Conservation (phyloP, 495 filamentous ascomycete genomes). For the Aspergillus conjunctus region DNA sequence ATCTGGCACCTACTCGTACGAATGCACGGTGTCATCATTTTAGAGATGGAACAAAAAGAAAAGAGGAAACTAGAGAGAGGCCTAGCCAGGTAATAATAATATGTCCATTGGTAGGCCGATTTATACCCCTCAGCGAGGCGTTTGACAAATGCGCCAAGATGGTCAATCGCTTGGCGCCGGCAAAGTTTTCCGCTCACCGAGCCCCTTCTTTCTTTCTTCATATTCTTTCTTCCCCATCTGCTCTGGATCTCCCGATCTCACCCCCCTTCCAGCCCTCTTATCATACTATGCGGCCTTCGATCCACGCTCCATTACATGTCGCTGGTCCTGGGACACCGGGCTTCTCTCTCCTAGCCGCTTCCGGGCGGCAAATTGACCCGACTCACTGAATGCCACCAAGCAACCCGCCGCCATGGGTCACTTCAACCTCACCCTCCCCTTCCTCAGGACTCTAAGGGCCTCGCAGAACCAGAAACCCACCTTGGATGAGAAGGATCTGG, state of each 20-base stretch:
- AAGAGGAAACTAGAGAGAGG: no score
- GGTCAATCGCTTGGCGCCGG: neutral
- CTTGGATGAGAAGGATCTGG: slow-evolving; percentile 8
- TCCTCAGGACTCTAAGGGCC: neutral
- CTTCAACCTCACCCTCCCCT: slow-evolving; percentile 8
- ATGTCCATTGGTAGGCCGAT: no score
- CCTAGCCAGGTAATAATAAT: no score
- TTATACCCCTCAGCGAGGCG: no score
- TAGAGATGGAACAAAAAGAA: no score
- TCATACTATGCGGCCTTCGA: slow-evolving; percentile 18
- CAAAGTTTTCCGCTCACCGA: neutral
- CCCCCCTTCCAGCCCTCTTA: neutral
- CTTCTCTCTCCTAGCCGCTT: slow-evolving; percentile 17
- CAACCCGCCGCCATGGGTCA: slow-evolving; percentile 14
- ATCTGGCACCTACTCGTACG: no score
- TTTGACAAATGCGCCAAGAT: no score
- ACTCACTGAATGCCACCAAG: neutral
- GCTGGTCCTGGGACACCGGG: slow-evolving; percentile 11
- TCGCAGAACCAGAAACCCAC: neutral
- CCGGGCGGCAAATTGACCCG: slow-evolving; percentile 2
- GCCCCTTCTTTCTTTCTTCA: no score
- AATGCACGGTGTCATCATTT: no score
- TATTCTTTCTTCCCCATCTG: neutral
- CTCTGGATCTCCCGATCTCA: neutral
- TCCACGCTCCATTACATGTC: slow-evolving; percentile 9